A percentile compares a stretch with the other conserved stretches of the same genome.
phyloP scores from a whole-genome alignment of 2,329 filamentous ascomycete genomes.

The Ophiosphaerella korrae region DNA sequence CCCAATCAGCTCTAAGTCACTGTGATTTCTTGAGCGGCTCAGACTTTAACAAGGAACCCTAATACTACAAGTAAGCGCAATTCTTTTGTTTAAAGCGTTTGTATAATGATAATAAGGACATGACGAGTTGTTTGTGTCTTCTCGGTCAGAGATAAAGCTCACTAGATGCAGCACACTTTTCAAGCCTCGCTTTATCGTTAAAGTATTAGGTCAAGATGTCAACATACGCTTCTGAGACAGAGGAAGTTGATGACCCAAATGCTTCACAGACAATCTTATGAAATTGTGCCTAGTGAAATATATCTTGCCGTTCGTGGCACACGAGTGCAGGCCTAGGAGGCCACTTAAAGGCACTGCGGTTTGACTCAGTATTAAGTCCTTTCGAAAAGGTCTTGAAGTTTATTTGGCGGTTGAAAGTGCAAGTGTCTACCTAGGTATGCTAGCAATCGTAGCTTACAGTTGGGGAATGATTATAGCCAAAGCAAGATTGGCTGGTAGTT shows the following conservation, averaged over 20 bases:
- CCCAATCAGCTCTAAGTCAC: no score
- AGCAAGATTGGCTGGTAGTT: conserved; percentile 34
- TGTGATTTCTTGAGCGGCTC: no score
- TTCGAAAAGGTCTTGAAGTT: conserved; percentile 55
- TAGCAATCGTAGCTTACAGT: conserved; percentile 45
- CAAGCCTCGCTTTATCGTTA: conserved; percentile 54
- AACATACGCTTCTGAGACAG: no score
- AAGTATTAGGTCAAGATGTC: no score
- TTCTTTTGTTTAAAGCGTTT: no score
- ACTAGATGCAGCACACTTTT: conserved; percentile 48
- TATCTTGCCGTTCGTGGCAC: conserved; percentile 54
- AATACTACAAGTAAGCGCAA: no score
- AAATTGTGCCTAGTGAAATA: conserved; percentile 53
- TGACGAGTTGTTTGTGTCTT: no score
- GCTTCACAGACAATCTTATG: conserved; percentile 55
- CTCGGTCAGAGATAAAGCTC: no score
- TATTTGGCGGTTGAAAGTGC: conserved; percentile 46
- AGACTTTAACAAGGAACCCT: no score
- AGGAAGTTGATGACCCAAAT: conserved; percentile 59
- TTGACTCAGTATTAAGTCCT: conserved; percentile 56
- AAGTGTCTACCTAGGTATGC: conserved; percentile 52
- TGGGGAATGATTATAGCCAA: conserved; percentile 46
- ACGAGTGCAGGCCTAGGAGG: conserved; percentile 41
- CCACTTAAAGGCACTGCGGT: conserved; percentile 50
- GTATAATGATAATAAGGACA: no score